phyloP scores from a whole-genome alignment of 2,329 filamentous ascomycete species.

The Hypoxylon sp. region DNA sequence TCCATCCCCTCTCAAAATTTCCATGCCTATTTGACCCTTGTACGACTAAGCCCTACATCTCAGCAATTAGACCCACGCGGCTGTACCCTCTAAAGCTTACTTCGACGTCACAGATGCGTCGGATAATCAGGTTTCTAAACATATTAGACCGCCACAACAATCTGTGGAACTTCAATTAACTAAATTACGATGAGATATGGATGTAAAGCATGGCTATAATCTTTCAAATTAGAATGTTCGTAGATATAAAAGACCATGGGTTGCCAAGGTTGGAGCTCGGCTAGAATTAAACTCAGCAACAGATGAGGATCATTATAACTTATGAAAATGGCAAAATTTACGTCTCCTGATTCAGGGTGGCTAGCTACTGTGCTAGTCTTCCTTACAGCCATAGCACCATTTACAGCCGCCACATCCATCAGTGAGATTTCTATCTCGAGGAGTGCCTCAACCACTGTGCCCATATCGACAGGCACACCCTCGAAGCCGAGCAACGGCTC shows the following conservation, averaged over 20 bases:
- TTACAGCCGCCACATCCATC: not conserved
- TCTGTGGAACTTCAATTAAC: not conserved
- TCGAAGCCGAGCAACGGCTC: too few relatives aligned
- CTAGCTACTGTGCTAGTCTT: not conserved
- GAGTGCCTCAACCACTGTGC: too few relatives aligned
- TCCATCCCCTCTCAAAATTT: not conserved
- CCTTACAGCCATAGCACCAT: not conserved
- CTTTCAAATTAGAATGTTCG: not conserved
- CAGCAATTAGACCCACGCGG: slow-evolving; percentile 8
- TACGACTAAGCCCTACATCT: slow-evolving; percentile 13
- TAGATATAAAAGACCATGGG: slow-evolving; percentile 6
- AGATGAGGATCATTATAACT: not conserved
- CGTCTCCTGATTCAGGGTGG: not conserved
- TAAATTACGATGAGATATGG: not conserved
- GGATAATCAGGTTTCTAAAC: slow-evolving; percentile 4
- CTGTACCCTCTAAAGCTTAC: slow-evolving; percentile 14
- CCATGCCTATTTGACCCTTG: not conserved
- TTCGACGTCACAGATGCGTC: slow-evolving; percentile 13
- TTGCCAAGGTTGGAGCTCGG: not conserved
- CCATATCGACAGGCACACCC: too few relatives aligned
- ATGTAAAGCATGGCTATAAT: too few relatives aligned
- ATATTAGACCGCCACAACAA: not conserved
- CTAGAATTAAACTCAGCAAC: not conserved
- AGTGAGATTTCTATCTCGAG: too few relatives aligned
- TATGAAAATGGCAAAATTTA: slow-evolving; percentile 2